Conservation (phyloP, 768 basidiomycete species). For the Cystofilobasidium ferigula region DNA sequence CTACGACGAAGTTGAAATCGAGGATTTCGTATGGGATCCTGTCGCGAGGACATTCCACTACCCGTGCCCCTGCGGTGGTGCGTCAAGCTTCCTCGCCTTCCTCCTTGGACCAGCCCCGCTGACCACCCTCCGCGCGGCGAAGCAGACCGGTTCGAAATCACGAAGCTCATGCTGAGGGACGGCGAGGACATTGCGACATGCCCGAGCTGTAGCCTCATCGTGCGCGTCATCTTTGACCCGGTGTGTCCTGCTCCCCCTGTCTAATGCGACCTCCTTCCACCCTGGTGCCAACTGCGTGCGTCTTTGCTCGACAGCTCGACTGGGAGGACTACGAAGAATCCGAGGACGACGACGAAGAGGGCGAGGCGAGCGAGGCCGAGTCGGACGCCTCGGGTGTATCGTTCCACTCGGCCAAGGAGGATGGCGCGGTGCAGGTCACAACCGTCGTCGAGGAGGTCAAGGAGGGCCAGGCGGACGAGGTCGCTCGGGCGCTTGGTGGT, state of each 20-base stretch:
- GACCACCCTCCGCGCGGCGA: too few species aligned
- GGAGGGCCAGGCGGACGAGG: too few species aligned
- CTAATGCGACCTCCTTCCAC: neutral
- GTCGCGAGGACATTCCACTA: conserved; percentile 79
- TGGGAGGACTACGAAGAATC: conserved; percentile 26
- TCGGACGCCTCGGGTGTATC: conserved; percentile 23
- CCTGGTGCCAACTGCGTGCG: too few species aligned
- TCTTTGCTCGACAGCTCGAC: too few species aligned
- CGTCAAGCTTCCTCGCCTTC: neutral
- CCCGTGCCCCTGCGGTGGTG: conserved; percentile 78
- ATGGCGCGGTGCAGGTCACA: too few species aligned
- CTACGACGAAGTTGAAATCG: conserved; percentile 96
- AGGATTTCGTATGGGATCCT: conserved; percentile 85
- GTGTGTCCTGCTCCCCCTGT: conserved; percentile 46
- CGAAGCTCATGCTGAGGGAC: conserved; percentile 65
- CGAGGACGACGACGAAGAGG: conserved; percentile 24
- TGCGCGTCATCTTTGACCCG: conserved; percentile 86
- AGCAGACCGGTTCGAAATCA: conserved; percentile 91
- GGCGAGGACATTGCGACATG: conserved; percentile 93
- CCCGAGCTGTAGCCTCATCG: conserved; percentile 87
- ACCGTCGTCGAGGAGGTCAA: too few species aligned
- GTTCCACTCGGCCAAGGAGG: conserved; percentile 23
- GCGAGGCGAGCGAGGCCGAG: neutral
- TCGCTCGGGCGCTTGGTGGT: too few species aligned
- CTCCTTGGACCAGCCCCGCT: neutral